Evolutionary conservation across 345 rosid species (phyloP), one percentile per base, ranked within the genome.

Genomic region (Arabidopsis arenosa): DNA sequence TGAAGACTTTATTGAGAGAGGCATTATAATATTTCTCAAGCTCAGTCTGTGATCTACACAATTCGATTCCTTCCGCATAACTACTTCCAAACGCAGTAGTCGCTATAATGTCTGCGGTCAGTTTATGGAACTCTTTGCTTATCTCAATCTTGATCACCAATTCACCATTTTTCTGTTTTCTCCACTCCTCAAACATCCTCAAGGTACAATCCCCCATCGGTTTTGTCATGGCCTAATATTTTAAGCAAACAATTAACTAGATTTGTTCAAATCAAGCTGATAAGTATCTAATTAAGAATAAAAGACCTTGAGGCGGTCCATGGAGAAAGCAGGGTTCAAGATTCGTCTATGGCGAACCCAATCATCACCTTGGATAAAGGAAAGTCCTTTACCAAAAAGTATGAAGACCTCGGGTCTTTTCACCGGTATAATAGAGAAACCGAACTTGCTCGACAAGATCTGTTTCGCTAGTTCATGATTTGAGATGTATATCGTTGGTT

Each of bases 31-130:
- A 53, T 7, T 14, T 47, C 55, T 76, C 75, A 52, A 82, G 81
- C 68, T 73, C 76, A 41, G 33, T 15, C 72, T 80, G 85, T 26
- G 83, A 80, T 4, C 66, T 17, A 68, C 71, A 84, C 21, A 80
- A 79, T 40, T 73, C 83, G 44, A 58, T 78, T 1, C 85, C 82
- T 44, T 70, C 76, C 2, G 11, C 79, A 45, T 73, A 80, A 74
- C 72, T 79, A 47, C 79, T 80, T 41, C 86, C 84, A 74, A 83
- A 80, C 10, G 86, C 85, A 15, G 82, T 65, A 13, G 64, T 80
- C 9, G 87, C 72, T 17, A 82, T 82, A 52, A 83, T 63, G 57
- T 82, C 85, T 10, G 80, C 80, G 6, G 84, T 76, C 14, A 84
- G 78, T 37, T 36, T 75, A 18, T 57, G 66, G 43, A 84, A 76